Percentiles rank a stretch among this genome's conserved stretches.
Conservation (phyloP, 2,329 filamentous ascomycete genomes). For the Helotiales sp. region DNA sequence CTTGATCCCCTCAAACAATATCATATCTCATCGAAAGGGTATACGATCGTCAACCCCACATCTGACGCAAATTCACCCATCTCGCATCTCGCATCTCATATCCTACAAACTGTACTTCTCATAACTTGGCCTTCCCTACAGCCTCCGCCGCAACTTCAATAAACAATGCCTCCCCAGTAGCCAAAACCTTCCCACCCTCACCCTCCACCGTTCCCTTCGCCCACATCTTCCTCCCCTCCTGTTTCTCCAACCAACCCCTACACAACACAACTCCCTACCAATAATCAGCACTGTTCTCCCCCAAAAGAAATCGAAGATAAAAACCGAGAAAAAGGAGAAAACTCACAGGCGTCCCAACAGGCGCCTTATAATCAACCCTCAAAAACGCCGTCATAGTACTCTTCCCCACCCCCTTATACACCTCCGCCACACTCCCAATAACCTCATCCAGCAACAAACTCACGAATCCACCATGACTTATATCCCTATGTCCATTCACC, state of each 20-base stretch:
- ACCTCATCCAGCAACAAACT: conserved; percentile 58
- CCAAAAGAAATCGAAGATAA: too few species aligned
- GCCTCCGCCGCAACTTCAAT: conserved; percentile 13
- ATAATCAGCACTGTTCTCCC: too few species aligned
- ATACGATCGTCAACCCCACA: not conserved
- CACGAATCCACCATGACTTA: conserved; percentile 61
- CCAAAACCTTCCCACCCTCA: conserved; percentile 47
- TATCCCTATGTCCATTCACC: conserved; percentile 54
- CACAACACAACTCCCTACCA: conserved; percentile 49
- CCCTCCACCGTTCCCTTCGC: conserved; percentile 50
- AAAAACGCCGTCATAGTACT: conserved; percentile 48
- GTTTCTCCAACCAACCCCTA: conserved; percentile 43
- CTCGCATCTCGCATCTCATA: not conserved
- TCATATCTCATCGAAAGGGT: too few species aligned
- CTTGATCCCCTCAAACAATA: too few species aligned
- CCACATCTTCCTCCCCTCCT: conserved; percentile 55
- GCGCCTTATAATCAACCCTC: conserved; percentile 54
- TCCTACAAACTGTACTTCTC: not conserved
- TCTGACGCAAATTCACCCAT: not conserved
- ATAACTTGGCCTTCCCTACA: not conserved
- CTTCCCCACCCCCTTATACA: conserved; percentile 16
- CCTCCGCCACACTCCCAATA: conserved; percentile 34
- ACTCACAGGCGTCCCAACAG: conserved; percentile 52
- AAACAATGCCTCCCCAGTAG: conserved; percentile 54
- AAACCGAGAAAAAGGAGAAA: too few species aligned